Evolutionary conservation across 805 yeast species (phyloP).

Genomic region (Lipomyces chichibuensis): DNA sequence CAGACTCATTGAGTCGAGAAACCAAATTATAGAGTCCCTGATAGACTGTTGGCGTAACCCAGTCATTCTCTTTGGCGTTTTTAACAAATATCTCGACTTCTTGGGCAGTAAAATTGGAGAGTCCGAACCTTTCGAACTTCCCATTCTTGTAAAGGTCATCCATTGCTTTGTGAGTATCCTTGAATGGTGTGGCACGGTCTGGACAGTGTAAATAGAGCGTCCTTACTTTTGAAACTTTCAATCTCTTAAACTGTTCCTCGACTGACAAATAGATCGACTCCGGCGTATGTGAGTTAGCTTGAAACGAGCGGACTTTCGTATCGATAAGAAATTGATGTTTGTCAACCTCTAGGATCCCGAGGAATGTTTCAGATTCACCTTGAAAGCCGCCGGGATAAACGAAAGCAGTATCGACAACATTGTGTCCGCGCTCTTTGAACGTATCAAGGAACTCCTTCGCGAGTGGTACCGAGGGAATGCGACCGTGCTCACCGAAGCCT

Average conservation of each 20-base stretch:
- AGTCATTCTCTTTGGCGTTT: slow-evolving; percentile 36
- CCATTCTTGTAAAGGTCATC: slow-evolving; percentile 38
- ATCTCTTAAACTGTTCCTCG: slow-evolving; percentile 23
- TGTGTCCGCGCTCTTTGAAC: slow-evolving; percentile 18
- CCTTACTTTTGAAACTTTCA: slow-evolving; percentile 25
- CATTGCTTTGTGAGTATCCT: slow-evolving; percentile 40
- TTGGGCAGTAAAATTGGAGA: slow-evolving; percentile 39
- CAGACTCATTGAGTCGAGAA: slow-evolving; percentile 37
- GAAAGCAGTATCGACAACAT: slow-evolving; percentile 32
- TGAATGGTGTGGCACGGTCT: slow-evolving; percentile 38
- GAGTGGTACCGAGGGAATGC: slow-evolving; percentile 25
- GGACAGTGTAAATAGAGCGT: slow-evolving; percentile 35
- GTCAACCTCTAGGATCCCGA: slow-evolving; percentile 21
- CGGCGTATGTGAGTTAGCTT: slow-evolving; percentile 19
- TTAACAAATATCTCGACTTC: slow-evolving; percentile 38
- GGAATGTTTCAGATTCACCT: slow-evolving; percentile 32
- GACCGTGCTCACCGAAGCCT: slow-evolving; percentile 34
- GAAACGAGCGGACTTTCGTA: slow-evolving; percentile 32
- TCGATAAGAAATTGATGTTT: slow-evolving; percentile 24
- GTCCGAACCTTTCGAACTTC: slow-evolving; percentile 39
- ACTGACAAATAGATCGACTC: slow-evolving; percentile 23
- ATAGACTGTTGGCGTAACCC: slow-evolving; percentile 40
- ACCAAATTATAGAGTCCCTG: slow-evolving; percentile 43
- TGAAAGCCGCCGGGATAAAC: slow-evolving; percentile 32
- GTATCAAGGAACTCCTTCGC: slow-evolving; percentile 30